These are phyloP conservation scores for Fraxinus ornus DNA, from an alignment of 305 asterid genomes.

Conservation along the genomic window DNA sequence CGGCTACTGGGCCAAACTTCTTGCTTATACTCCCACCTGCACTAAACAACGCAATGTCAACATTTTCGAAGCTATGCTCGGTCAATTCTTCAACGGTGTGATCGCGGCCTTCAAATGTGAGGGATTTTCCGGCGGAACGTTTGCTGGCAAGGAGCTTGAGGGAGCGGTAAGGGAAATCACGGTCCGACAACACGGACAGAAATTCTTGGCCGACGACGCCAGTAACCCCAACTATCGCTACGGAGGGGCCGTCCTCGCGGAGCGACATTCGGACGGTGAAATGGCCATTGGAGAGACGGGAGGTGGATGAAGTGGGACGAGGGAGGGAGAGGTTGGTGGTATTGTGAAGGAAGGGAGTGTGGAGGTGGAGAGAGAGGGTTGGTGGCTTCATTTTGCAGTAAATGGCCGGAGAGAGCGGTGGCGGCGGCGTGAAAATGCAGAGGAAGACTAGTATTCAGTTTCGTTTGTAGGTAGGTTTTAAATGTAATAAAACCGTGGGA, in stretches of 20 bases:
- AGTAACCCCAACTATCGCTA: conserved; percentile 81
- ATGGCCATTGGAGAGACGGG: conserved; percentile 26
- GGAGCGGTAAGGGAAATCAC: conserved; percentile 74
- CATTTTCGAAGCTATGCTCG: conserved; percentile 60
- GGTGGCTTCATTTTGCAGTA: conserved; percentile 36
- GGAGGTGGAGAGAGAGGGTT: conserved; percentile 34
- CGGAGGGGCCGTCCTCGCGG: conserved; percentile 69
- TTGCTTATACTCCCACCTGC: conserved; percentile 93
- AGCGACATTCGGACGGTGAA: conserved; percentile 70
- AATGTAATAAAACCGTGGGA: conserved; percentile 15
- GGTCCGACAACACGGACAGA: conserved; percentile 79
- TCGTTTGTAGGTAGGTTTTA: conserved; percentile 28
- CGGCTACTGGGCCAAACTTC: conserved; percentile 81
- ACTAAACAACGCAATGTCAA: conserved; percentile 77
- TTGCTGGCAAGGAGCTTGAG: conserved; percentile 75
- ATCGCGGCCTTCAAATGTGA: conserved; percentile 41
- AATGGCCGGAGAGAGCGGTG: conserved; percentile 15
- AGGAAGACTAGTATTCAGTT: background rate
- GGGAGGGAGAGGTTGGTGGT: conserved; percentile 23
- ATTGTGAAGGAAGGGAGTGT: conserved; percentile 36
- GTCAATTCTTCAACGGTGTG: conserved; percentile 62
- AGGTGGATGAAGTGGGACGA: conserved; percentile 21
- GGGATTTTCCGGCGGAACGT: conserved; percentile 64
- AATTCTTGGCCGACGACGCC: conserved; percentile 96
- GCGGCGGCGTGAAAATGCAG: conserved; percentile 25